These are phyloP conservation scores for Cicer pinnatifidum DNA, from an alignment of 306 rosid species.

Conservation along the genomic window DNA sequence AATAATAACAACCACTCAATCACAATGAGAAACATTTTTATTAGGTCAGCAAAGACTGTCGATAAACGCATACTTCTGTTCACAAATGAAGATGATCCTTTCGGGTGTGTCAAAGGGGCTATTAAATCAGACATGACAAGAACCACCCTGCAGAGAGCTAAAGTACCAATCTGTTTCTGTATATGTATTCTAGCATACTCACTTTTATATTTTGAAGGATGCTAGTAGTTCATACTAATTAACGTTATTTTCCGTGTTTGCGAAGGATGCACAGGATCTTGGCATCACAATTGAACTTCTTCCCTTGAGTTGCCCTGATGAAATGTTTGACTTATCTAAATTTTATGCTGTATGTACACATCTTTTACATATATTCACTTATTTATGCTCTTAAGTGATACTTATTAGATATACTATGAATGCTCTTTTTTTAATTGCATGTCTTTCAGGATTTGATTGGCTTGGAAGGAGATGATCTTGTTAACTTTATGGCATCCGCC, in stretches of 20 bases:
- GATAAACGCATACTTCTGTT: constrained; percentile 85
- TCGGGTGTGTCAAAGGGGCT: constrained; percentile 71
- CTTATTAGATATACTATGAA: constrained; percentile 8
- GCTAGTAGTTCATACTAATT: constrained; percentile 34
- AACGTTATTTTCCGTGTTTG: constrained; percentile 36
- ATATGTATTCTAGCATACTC: constrained; percentile 36
- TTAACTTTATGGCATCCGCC: constrained; percentile 63
- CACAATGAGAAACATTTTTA: constrained; percentile 39
- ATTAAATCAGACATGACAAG: constrained; percentile 78
- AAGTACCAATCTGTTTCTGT: constrained; percentile 57
- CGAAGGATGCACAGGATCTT: constrained; percentile 90
- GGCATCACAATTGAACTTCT: constrained; percentile 88
- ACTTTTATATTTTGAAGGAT: constrained; percentile 38
- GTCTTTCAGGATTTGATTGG: constrained; percentile 77
- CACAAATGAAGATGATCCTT: constrained; percentile 96
- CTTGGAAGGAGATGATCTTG: constrained; percentile 70
- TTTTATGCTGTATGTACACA: constrained; percentile 76
- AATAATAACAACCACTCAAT: constrained; percentile 23
- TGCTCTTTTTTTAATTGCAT: constrained; percentile 35
- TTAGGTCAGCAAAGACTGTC: constrained; percentile 76
- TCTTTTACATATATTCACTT: constrained; percentile 23
- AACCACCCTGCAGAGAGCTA: constrained; percentile 87
- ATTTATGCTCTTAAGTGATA: constrained; percentile 31
- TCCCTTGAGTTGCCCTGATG: constrained; percentile 69
- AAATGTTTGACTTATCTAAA: constrained; percentile 61